These are phyloP conservation scores for Plantago lanceolata DNA, from an alignment of 305 asterid species.

Conservation along the genomic window DNA sequence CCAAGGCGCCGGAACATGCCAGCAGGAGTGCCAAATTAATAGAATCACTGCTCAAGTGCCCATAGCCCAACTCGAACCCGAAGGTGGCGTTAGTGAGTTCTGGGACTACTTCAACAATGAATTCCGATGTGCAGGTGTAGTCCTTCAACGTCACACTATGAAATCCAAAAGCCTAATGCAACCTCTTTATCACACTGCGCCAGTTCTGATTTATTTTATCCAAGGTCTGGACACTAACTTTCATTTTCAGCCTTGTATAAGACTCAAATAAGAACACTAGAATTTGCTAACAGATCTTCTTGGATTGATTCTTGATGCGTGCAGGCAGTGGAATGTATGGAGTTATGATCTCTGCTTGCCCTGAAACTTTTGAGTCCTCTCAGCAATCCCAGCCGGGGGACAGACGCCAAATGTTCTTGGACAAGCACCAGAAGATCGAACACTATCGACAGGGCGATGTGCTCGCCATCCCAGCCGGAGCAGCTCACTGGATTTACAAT, in stretches of 20 bases:
- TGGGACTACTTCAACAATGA: slow-evolving; percentile 47
- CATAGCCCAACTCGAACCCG: slow-evolving; percentile 32
- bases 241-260: not conserved
- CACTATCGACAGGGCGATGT: slow-evolving; percentile 45
- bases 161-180: slow-evolving; percentile 37
- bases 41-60: slow-evolving; percentile 50
- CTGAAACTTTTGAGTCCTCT: slow-evolving; percentile 51
- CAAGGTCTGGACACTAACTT: slow-evolving; percentile 30
- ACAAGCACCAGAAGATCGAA: slow-evolving; percentile 49
- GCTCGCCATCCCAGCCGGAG: slow-evolving; percentile 46
- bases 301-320: not conserved
- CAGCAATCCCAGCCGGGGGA: slow-evolving; percentile 21
- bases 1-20: slow-evolving; percentile 23
- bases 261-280: not conserved
- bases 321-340: slow-evolving; percentile 49
- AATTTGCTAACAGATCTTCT: not conserved
- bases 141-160: slow-evolving; percentile 45
- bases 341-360: slow-evolving; percentile 47
- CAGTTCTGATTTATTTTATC: slow-evolving; percentile 39
- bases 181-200: slow-evolving; percentile 52
- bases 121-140: slow-evolving; percentile 61
- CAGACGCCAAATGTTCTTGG: slow-evolving; percentile 28
- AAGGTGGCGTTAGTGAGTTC: slow-evolving; percentile 55
- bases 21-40: slow-evolving; percentile 40
- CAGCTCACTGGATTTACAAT: slow-evolving; percentile 64